Evolutionary conservation across 73 alveolate genomes (phyloP).

Genomic region (Paramecium pentaurelia): DNA sequence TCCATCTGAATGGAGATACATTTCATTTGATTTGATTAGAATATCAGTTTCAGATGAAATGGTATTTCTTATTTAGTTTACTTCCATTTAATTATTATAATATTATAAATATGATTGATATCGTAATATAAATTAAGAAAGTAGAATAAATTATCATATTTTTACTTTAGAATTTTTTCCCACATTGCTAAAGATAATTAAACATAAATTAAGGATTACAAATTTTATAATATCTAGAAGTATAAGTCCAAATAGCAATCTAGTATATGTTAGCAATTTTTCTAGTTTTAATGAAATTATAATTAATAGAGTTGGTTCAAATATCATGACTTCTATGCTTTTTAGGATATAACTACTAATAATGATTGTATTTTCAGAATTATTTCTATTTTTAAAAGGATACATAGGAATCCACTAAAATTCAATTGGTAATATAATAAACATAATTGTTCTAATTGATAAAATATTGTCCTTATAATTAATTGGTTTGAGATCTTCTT

Average conservation of each 20-base stretch:
- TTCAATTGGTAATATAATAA: slow-evolving; percentile 17
- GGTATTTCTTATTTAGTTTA: background rate
- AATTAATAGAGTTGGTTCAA: background rate
- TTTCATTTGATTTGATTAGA: background rate
- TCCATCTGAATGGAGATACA: background rate
- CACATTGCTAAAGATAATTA: background rate
- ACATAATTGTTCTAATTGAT: background rate
- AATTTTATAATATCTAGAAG: background rate
- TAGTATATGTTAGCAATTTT: background rate
- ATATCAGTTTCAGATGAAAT: background rate
- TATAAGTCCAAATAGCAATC: background rate
- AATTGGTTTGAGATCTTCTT: slow-evolving; percentile 28
- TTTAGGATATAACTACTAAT: slow-evolving; percentile 21
- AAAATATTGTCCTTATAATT: background rate
- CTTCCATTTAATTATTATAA: background rate
- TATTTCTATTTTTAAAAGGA: background rate
- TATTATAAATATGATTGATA: background rate
- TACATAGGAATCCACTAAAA: background rate
- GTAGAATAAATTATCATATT: background rate
- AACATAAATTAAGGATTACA: background rate
- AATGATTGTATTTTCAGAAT: background rate
- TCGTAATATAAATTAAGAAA: background rate
- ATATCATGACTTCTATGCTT: slow-evolving; percentile 14
- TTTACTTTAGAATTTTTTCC: slow-evolving; percentile 13
- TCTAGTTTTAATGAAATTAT: background rate